Percentiles rank a stretch among this genome's conserved stretches.
phyloP scores from a whole-genome alignment of 2,329 filamentous ascomycete genomes.

The Akanthomyces muscarius region DNA sequence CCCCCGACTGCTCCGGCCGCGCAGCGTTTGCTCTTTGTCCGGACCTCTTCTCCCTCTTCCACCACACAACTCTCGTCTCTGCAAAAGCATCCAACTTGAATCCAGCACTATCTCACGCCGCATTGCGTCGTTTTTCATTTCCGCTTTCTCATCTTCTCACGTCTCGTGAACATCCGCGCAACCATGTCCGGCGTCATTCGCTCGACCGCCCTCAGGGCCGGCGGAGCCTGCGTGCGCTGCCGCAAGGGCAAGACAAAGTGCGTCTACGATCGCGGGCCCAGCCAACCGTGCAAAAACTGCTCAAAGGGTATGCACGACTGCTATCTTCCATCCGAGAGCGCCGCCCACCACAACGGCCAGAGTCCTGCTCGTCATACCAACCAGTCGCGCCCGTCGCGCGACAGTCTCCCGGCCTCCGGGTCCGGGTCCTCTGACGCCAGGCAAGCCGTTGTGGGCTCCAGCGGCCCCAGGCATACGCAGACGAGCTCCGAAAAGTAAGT shows the following conservation, averaged over 20 bases:
- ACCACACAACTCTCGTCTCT: background rate
- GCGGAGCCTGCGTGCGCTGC: conserved; percentile 59
- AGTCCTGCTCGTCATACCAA: conserved; percentile 49
- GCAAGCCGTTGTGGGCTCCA: conserved; percentile 40
- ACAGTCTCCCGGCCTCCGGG: conserved; percentile 51
- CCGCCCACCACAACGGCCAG: conserved; percentile 56
- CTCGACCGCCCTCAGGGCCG: conserved; percentile 57
- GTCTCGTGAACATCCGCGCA: background rate
- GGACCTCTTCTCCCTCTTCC: background rate
- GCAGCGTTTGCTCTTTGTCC: conserved; percentile 12
- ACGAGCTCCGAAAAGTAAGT: conserved; percentile 54
- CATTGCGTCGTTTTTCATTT: background rate
- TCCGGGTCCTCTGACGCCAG: conserved; percentile 43
- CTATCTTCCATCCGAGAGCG: conserved; percentile 57
- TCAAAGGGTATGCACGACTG: conserved; percentile 62
- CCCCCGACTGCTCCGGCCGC: conserved; percentile 13
- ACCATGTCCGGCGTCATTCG: conserved; percentile 48
- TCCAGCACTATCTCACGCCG: background rate
- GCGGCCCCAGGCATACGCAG: conserved; percentile 45
- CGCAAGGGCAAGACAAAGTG: conserved; percentile 63
- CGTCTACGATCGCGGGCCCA: conserved; percentile 58
- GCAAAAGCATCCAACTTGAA: background rate
- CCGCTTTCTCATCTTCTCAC: background rate
- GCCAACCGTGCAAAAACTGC: conserved; percentile 62
- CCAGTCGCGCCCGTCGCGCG: conserved; percentile 49